phyloP scores from a whole-genome alignment of 495 filamentous ascomycete species.

The Penicillium argentinense region DNA sequence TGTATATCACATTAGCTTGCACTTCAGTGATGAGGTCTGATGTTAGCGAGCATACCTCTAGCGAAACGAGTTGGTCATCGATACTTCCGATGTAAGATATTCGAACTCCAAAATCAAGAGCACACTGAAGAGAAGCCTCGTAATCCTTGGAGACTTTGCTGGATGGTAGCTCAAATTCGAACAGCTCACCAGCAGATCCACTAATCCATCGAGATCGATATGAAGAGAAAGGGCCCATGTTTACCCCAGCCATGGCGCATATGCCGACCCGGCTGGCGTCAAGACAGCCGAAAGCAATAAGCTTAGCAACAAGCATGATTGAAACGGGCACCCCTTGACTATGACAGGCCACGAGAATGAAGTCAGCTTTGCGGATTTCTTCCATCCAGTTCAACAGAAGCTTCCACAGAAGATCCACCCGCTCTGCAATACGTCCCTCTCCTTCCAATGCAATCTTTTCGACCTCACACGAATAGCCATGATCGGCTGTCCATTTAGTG shows the following conservation, averaged over 20 bases:
- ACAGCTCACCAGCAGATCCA: slow-evolving; percentile 86
- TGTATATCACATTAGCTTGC: slow-evolving; percentile 30
- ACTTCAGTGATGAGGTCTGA: no score
- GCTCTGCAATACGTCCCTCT: slow-evolving; percentile 91
- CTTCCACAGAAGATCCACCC: slow-evolving; percentile 92
- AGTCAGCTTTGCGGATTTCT: slow-evolving; percentile 80
- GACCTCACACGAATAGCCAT: slow-evolving; percentile 66
- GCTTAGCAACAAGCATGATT: slow-evolving; percentile 88
- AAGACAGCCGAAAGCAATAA: slow-evolving; percentile 78
- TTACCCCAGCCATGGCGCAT: slow-evolving; percentile 95
- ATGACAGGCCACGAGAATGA: slow-evolving; percentile 87
- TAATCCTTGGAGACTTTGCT: slow-evolving; percentile 83
- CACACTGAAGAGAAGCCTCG: slow-evolving; percentile 67
- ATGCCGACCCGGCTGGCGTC: slow-evolving; percentile 69
- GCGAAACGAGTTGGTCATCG: slow-evolving; percentile 91
- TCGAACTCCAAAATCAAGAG: slow-evolving; percentile 74
- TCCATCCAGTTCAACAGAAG: slow-evolving; percentile 93
- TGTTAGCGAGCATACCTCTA: slow-evolving; percentile 60
- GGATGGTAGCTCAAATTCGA: slow-evolving; percentile 80
- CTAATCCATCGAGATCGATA: slow-evolving; percentile 82
- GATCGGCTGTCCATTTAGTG: slow-evolving; percentile 70
- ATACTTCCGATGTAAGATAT: slow-evolving; percentile 88
- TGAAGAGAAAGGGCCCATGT: slow-evolving; percentile 85
- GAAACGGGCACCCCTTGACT: slow-evolving; percentile 94
- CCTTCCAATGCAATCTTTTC: slow-evolving; percentile 94